These are phyloP conservation scores for Lecanicillium sp. DNA, from an alignment of 2,329 filamentous ascomycete genomes.

Conservation along the genomic window DNA sequence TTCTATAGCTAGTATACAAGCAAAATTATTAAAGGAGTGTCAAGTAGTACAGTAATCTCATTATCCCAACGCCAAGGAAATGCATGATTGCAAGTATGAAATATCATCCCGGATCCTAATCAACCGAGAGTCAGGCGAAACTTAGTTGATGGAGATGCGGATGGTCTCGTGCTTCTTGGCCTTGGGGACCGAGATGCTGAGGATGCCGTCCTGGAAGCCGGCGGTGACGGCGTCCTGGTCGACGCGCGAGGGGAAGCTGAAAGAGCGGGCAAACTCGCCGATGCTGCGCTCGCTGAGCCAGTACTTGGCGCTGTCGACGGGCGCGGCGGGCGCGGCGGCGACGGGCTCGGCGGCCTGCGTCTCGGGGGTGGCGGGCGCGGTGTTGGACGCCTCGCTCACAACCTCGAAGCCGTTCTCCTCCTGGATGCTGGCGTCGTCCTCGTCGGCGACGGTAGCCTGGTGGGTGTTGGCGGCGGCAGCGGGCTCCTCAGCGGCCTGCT, in stretches of 20 bases:
- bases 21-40: slow-evolving; percentile 6
- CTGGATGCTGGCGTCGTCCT: slow-evolving; percentile 29
- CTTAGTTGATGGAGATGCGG: slow-evolving; percentile 51
- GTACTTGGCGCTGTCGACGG: slow-evolving; percentile 50
- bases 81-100: no score
- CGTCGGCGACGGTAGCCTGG: slow-evolving; percentile 63
- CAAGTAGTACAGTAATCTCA: no score
- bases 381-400: slow-evolving; percentile 21
- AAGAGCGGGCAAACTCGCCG: slow-evolving; percentile 62
- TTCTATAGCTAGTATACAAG: slow-evolving; percentile 4
- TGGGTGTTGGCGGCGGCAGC: slow-evolving; percentile 37
- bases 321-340: slow-evolving; percentile 22
- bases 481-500: slow-evolving; percentile 35
- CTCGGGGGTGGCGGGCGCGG: slow-evolving; percentile 23
- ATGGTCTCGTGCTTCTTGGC: slow-evolving; percentile 51
- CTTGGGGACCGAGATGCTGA: slow-evolving; percentile 61
- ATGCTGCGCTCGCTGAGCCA: slow-evolving; percentile 64
- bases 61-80: slow-evolving; percentile 3
- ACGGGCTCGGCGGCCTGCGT: slow-evolving; percentile 20
- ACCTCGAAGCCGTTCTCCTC: slow-evolving; percentile 27
- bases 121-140: no score
- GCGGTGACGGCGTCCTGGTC: slow-evolving; percentile 58
- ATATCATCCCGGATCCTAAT: no score
- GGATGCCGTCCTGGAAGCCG: slow-evolving; percentile 58
- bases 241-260: slow-evolving; percentile 60